A percentile compares a stretch with the other conserved stretches of the same genome.
phyloP scores from a whole-genome alignment of 805 yeast species.

The Candida argentea region DNA sequence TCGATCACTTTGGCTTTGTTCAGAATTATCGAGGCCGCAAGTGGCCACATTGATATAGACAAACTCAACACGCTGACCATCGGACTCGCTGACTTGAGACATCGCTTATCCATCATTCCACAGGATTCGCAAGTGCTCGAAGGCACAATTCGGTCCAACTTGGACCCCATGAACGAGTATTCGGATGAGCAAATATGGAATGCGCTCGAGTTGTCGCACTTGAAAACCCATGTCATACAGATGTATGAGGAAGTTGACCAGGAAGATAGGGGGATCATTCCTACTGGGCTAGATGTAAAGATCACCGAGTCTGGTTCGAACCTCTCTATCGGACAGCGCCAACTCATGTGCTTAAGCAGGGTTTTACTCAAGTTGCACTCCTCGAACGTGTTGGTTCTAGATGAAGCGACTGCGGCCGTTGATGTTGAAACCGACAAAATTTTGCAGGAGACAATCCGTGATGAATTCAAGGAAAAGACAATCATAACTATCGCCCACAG shows the following conservation, averaged over 20 bases:
- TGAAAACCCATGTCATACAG: conserved; percentile 29
- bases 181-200: conserved; percentile 31
- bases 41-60: conserved; percentile 29
- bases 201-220: conserved; percentile 32
- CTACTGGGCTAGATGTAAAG: conserved; percentile 36
- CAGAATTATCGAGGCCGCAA: conserved; percentile 31
- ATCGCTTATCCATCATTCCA: conserved; percentile 32
- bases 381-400: conserved; percentile 51
- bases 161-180: conserved; percentile 29
- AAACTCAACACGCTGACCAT: conserved; percentile 21
- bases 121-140: conserved; percentile 38
- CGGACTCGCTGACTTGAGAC: conserved; percentile 35
- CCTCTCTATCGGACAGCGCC: conserved; percentile 44
- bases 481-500: conserved; percentile 81
- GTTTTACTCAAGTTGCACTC: conserved; percentile 58
- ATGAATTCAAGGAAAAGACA: conserved; percentile 65
- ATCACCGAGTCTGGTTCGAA: conserved; percentile 37
- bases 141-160: conserved; percentile 30
- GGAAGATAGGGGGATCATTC: conserved; percentile 13
- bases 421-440: conserved; percentile 77
- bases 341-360: conserved; percentile 67
- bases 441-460: conserved; percentile 68
- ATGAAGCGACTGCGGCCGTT: conserved; percentile 86
- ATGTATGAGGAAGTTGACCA: conserved; percentile 24
- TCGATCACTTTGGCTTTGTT: conserved; percentile 34